Evolutionary conservation across 306 rosid species (phyloP).

Genomic region (Quercus engelmannii): DNA sequence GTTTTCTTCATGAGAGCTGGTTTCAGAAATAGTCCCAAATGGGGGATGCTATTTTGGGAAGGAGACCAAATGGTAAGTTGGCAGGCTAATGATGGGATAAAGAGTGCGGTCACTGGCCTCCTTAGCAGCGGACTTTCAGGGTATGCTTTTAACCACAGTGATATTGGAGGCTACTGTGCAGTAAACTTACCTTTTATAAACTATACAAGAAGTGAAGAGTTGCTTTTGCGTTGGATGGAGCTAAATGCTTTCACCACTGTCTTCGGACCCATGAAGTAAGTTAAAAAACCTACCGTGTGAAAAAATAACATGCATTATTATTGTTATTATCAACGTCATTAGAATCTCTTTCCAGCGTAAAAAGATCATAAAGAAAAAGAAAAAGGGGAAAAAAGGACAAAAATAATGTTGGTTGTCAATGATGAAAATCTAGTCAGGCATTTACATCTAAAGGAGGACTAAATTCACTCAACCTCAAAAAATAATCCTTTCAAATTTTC

Average conservation of each 20-base stretch:
- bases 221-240: constrained; percentile 94
- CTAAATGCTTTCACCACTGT: constrained; percentile 86
- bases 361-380: neutral
- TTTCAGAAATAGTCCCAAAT: constrained; percentile 80
- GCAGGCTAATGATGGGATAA: constrained; percentile 93
- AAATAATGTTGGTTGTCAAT: neutral
- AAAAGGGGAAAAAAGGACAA: neutral
- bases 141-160: constrained; percentile 92
- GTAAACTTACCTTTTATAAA: constrained; percentile 73
- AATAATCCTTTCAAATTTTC: neutral
- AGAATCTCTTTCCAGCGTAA: neutral
- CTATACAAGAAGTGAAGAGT: constrained; percentile 75
- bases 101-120: constrained; percentile 88
- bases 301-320: neutral
- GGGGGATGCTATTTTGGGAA: constrained; percentile 98
- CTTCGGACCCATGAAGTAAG: constrained; percentile 99
- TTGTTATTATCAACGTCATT: neutral
- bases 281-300: constrained; percentile 24
- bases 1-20: constrained; percentile 99
- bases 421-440: neutral
- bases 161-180: constrained; percentile 93
- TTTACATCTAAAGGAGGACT: neutral
- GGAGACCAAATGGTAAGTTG: constrained; percentile 99
- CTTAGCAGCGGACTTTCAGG: constrained; percentile 95
- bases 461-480: neutral